Evolutionary conservation across 2,329 filamentous ascomycete species (phyloP), one percentile per base, ranked within the genome.

Genomic region (Fusarium fujikuroi): DNA sequence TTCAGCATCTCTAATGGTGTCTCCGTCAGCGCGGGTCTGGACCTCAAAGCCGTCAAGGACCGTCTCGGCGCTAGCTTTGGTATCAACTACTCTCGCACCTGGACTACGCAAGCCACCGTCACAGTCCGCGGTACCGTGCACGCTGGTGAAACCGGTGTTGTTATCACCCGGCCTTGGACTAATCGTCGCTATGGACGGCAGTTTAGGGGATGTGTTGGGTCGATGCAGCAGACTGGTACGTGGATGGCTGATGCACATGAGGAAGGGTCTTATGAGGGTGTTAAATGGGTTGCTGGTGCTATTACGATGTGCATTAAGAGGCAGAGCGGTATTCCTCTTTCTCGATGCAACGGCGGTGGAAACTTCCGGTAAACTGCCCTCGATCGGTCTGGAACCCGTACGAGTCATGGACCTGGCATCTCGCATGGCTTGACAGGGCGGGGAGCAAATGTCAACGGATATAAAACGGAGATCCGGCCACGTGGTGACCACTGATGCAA

Each of bases 261-360:
- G 8, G 60, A 73, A 39, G 63, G 63, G 15, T 49, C 56, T 11
- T 73, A 69, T 32, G 57, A 63, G 12, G 70, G 69, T 2, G 46
- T 73, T 5, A 56, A 14, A 4, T 73, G 70, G 69, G 65, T 73
- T 18, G 15, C 28, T 34, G 70, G 65, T 37, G 69, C 60, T 12
- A 70, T 73, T 4, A 59, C 60, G 1, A 43, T 73, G 23, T 73
- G 70, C 2, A 50, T 56, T 16, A 73, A 73, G 70, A 59, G 18
- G 8, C 50, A 65, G 39, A 46, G 46, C 4, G 9, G 60, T 0
- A 58, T 66, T 10, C 65, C 69, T 36, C 56, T 73, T 5, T 46
- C 60, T 46, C 69, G 69, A 19, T 73, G 70, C 32, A 60, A 58
- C 15, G 69, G 64, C 5, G 23, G 57, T 8, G 65, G 70, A 11